These are phyloP conservation scores for Dipteronia sinensis DNA, from an alignment of 345 rosid genomes.

Conservation along the genomic window DNA sequence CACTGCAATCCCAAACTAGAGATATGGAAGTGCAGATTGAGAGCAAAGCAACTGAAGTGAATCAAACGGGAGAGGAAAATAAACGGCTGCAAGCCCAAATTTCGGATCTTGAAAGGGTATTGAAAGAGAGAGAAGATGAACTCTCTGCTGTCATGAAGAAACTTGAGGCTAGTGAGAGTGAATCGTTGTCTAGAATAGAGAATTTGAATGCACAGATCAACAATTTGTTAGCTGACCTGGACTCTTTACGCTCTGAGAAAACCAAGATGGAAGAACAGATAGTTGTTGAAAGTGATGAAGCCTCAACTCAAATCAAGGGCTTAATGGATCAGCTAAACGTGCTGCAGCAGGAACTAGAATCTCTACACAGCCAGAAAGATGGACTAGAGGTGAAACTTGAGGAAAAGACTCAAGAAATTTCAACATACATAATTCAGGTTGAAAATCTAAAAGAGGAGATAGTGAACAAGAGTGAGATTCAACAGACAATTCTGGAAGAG, in stretches of 20 bases:
- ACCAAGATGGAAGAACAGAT: slow-evolving; percentile 67
- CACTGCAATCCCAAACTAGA: slow-evolving; percentile 37
- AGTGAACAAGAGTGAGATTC: slow-evolving; percentile 35
- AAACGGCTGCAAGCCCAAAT: slow-evolving; percentile 42
- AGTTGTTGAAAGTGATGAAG: slow-evolving; percentile 50
- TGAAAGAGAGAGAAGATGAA: slow-evolving; percentile 50
- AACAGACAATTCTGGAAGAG: slow-evolving; percentile 45
- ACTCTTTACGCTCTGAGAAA: slow-evolving; percentile 45
- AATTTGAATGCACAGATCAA: slow-evolving; percentile 54
- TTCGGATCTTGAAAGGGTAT: slow-evolving; percentile 52
- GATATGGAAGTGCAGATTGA: slow-evolving; percentile 52
- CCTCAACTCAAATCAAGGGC: slow-evolving; percentile 44
- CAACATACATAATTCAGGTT: slow-evolving; percentile 46
- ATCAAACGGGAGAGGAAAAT: slow-evolving; percentile 50
- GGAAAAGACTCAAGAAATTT: slow-evolving; percentile 51
- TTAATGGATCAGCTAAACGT: slow-evolving; percentile 51
- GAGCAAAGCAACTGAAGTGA: slow-evolving; percentile 45
- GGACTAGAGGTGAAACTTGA: slow-evolving; percentile 57
- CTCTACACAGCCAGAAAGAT: slow-evolving; percentile 53
- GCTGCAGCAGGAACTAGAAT: slow-evolving; percentile 55
- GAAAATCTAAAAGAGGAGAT: slow-evolving; percentile 48
- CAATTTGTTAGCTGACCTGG: slow-evolving; percentile 42
- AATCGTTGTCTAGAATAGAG: slow-evolving; percentile 53
- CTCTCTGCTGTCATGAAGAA: slow-evolving; percentile 48
- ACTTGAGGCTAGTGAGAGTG: slow-evolving; percentile 55